Percentiles rank a stretch among this genome's conserved stretches.
phyloP scores from a whole-genome alignment of 768 basidiomycete species.

The Lyophyllum semitale region DNA sequence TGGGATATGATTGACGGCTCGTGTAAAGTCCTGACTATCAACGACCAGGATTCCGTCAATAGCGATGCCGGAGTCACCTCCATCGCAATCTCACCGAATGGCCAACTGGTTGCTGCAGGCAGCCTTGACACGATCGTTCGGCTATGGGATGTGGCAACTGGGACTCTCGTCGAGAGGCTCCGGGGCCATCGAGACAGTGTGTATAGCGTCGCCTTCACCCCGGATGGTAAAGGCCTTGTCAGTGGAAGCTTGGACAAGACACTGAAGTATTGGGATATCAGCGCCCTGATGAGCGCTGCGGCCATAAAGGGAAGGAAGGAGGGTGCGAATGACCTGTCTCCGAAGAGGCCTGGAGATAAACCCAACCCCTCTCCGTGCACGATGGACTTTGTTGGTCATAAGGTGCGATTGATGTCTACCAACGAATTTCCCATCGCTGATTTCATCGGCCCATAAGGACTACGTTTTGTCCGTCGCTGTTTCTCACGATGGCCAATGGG shows the following conservation, averaged over 20 bases:
- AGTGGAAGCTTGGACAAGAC: constrained; percentile 92
- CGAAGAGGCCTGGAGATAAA: constrained; percentile 52
- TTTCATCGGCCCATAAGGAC: constrained; percentile 37
- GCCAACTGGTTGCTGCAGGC: constrained; percentile 64
- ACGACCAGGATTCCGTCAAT: constrained; percentile 49
- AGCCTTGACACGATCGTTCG: constrained; percentile 75
- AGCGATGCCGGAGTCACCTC: constrained; percentile 70
- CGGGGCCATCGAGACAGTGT: constrained; percentile 83
- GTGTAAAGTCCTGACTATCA: constrained; percentile 47
- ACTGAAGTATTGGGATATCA: constrained; percentile 85
- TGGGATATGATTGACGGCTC: constrained; percentile 45
- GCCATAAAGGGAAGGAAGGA: constrained; percentile 53
- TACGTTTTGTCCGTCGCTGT: constrained; percentile 62
- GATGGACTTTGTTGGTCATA: constrained; percentile 89
- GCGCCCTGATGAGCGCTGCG: constrained; percentile 62
- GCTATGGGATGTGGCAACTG: constrained; percentile 78
- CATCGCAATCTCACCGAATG: constrained; percentile 78
- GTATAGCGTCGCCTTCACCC: constrained; percentile 89
- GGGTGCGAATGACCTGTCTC: constrained; percentile 33
- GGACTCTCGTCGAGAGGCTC: constrained; percentile 66
- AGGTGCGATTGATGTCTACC: constrained; percentile 55
- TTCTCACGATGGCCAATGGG: constrained; percentile 90
- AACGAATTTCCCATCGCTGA: constrained; percentile 28
- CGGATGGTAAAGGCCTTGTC: constrained; percentile 87
- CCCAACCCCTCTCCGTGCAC: constrained; percentile 47